Conservation (phyloP, 345 rosid species). For the Eutrema yunnanense region DNA sequence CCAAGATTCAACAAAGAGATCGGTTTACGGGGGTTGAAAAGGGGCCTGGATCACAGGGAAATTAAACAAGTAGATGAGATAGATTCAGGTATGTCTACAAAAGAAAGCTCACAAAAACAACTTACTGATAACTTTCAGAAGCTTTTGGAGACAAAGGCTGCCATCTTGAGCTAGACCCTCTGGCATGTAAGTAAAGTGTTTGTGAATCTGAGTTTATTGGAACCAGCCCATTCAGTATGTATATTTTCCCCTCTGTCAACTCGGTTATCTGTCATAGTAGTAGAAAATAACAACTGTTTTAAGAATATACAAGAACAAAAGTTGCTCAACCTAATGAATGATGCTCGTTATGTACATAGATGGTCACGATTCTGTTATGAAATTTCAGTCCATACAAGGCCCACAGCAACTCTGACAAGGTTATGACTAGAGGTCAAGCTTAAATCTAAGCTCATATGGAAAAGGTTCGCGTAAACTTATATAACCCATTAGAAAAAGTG, state of each 20-base stretch:
- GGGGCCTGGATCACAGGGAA: conserved; percentile 49
- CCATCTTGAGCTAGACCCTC: conserved; percentile 67
- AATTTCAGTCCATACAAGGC: background rate
- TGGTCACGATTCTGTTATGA: background rate
- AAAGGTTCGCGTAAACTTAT: background rate
- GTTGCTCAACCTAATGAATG: background rate
- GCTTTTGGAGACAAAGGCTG: conserved; percentile 48
- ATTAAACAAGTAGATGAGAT: background rate
- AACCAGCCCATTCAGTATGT: conserved; percentile 53
- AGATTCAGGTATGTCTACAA: background rate
- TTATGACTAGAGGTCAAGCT: background rate
- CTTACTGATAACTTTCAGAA: conserved; percentile 53
- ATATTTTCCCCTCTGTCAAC: conserved; percentile 83
- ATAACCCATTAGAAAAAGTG: background rate
- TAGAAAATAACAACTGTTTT: conserved; percentile 8
- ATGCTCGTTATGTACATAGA: background rate
- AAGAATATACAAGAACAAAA: background rate
- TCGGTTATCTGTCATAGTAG: conserved; percentile 50
- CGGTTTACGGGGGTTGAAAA: conserved; percentile 73
- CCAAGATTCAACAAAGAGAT: conserved; percentile 53
- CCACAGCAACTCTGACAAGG: background rate
- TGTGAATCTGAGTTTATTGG: conserved; percentile 57
- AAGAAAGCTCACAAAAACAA: conserved; percentile 11
- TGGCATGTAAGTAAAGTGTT: conserved; percentile 75
- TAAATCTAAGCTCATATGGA: background rate